Base-by-base conservation (phyloP, 2,329 filamentous ascomycete species). In the Fusarium buharicum region DNA sequence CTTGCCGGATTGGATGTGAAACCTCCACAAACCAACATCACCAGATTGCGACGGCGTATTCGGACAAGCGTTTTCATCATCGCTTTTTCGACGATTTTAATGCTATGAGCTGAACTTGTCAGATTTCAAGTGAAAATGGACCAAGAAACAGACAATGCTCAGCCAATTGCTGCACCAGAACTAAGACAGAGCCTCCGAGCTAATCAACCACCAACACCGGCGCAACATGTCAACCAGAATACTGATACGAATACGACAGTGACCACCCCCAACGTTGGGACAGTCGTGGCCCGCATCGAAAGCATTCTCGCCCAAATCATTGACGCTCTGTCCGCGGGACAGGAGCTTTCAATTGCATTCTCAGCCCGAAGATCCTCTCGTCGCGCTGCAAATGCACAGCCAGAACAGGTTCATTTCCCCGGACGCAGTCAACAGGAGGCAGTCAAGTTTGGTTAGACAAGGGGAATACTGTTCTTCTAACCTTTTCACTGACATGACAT, bases 381-480 rank as follows among this genome's bases (percentile, higher is more conserved):
- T 16, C 50, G 43, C 6, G 49, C 45, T 22, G 48, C 59, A 38
- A 50, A 41, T 36, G 39, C 53, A 14, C 40, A 43, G 17, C 43
- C 46, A 24, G 67, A 71, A 14, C 51, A 51, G 7, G 53, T 80
- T 22, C 62, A 51, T 1, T 86, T 86, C 59, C 84, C 84, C 0
- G 84, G 81, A 3, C 76, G 77, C 24, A 81, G 70, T 3, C 66
- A 74, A 1, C 70, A 76, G 6, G 84, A 87, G 65, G 79, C 78
- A 8, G 78, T 74, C 63, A 84, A 81, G 46, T 86, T 87, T 63
- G 76, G 84, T 86, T 71, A 33, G 50, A 31, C 12, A 10, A 46
- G 24, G 9, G 22, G 17, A 6, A 22, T 4, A 2, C 13, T 33
- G 8, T 46, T 1, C 22, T 14, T n/a, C 3, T 20, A 8, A 38